Evolutionary conservation across 257 asterid genomes (phyloP), one percentile per base, ranked within the genome.

Genomic region (Rehmannia glutinosa): DNA sequence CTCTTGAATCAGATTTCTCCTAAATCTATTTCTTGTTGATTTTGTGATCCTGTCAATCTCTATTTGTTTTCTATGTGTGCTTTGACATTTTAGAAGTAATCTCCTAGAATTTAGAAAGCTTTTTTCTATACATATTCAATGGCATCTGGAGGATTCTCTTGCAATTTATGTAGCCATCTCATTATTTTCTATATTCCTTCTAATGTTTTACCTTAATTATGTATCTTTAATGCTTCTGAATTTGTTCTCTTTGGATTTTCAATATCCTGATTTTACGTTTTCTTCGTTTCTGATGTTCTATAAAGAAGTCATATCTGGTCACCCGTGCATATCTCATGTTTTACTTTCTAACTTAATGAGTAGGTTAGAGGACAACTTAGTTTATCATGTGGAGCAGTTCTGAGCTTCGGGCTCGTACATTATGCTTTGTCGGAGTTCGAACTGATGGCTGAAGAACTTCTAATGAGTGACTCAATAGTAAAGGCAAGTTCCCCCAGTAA

Each of bases 301-400:
- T 61, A 32, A 64, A 39, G 71, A 68, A 59, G 19, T 35, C 32
- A 5, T 65, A 27, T 43, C 39, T 56, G 52, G 27, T 36, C 41
- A 8, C 54, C 50, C 38, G 23, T 62, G 19, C 27, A 19, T 25
- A 56, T 64, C 23, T 25, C 23, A 28, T 5, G 8, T 52, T 21
- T 51, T 27, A 11, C 64, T 25, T 72, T 60, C 43, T 69, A 71
- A 59, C 46, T 58, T 41, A 51, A 61, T 55, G 65, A 72, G 53
- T 72, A 91, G 97, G 96, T 91, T 33, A 88, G 88, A 59, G 97
- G 96, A 76, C 95, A 91, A 75, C 84, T 91, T 62, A 86, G 96
- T 75, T 82, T 91, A 79, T 86, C 97, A 7, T 45, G 83, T 72
- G 89, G 86, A 65, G 88, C 96, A 78, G 79, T 84, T 73, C 77